These are phyloP conservation scores for Verruconis gallopava DNA, from an alignment of 2,329 filamentous ascomycete species.

Conservation along the genomic window DNA sequence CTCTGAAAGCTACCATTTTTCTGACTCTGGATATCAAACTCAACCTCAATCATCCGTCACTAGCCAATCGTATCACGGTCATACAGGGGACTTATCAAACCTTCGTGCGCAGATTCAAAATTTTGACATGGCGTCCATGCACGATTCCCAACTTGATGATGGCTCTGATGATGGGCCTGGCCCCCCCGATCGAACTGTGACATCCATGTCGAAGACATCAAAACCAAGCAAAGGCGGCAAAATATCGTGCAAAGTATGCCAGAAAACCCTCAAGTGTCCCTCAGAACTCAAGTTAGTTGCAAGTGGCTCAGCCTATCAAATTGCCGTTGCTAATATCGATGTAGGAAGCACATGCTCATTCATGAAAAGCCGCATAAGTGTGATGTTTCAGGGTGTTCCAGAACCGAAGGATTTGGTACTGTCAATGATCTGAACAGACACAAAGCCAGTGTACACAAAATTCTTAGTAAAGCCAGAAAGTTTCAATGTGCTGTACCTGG, in stretches of 20 bases:
- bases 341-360: constrained; percentile 60
- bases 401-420: constrained; percentile 59
- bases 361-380: constrained; percentile 60
- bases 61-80: too few relatives aligned
- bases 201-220: background rate
- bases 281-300: constrained; percentile 25
- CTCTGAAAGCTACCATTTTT: too few relatives aligned
- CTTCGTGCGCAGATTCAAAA: too few relatives aligned
- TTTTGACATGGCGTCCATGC: too few relatives aligned
- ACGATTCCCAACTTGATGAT: too few relatives aligned
- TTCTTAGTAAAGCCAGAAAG: constrained; percentile 26
- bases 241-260: constrained; percentile 13
- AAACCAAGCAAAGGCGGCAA: constrained; percentile 3
- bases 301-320: background rate
- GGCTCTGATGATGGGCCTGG: too few relatives aligned
- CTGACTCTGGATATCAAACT: constrained; percentile 24
- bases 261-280: constrained; percentile 19
- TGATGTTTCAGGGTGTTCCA: constrained; percentile 40
- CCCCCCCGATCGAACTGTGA: background rate
- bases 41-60: too few relatives aligned
- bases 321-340: background rate
- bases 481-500: constrained; percentile 46
- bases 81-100: too few relatives aligned
- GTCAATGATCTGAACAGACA: constrained; percentile 73
- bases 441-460: constrained; percentile 55